Conservation (phyloP, 495 filamentous ascomycete species). For the Xylaria grammica region DNA sequence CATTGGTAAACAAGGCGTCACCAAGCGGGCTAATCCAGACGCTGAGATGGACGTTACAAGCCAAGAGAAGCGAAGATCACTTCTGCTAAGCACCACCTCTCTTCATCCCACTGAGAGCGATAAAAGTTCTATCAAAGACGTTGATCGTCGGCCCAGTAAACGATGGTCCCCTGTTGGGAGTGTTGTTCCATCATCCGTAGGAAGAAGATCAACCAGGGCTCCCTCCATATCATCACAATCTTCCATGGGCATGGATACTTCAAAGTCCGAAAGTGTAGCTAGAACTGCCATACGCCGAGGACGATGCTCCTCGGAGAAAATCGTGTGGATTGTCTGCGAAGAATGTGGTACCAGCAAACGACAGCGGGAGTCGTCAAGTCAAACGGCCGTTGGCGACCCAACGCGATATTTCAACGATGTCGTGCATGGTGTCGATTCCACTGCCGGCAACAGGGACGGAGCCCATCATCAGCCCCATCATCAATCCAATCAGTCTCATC, state of each 20-base stretch:
- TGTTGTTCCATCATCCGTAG: slow-evolving; percentile 25
- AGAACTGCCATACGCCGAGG: slow-evolving; percentile 34
- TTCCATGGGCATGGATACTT: slow-evolving; percentile 33
- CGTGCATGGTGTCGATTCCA: slow-evolving; percentile 18
- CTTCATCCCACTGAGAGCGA: slow-evolving; percentile 12
- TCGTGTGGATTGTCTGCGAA: slow-evolving; percentile 40
- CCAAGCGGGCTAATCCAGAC: background rate
- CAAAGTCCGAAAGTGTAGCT: slow-evolving; percentile 26
- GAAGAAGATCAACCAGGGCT: slow-evolving; percentile 29
- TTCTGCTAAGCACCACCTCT: slow-evolving; percentile 21
- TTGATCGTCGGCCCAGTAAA: slow-evolving; percentile 32
- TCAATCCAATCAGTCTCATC: slow-evolving; percentile 18
- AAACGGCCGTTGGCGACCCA: slow-evolving; percentile 31
- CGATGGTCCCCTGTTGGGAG: slow-evolving; percentile 39
- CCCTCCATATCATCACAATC: slow-evolving; percentile 37
- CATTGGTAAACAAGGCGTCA: slow-evolving; percentile 36
- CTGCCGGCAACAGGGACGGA: slow-evolving; percentile 5
- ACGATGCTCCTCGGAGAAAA: slow-evolving; percentile 33
- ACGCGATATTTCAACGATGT: slow-evolving; percentile 39
- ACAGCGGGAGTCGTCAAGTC: slow-evolving; percentile 30
- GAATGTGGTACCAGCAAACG: slow-evolving; percentile 40
- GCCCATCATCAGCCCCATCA: slow-evolving; percentile 23
- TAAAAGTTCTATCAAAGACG: slow-evolving; percentile 16
- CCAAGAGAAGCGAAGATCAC: slow-evolving; percentile 7
- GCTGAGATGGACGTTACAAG: background rate